A percentile compares a stretch with the other conserved stretches of the same genome.
Conservation (phyloP, 805 yeast genomes). For the Cyberlindnera petersonii region DNA sequence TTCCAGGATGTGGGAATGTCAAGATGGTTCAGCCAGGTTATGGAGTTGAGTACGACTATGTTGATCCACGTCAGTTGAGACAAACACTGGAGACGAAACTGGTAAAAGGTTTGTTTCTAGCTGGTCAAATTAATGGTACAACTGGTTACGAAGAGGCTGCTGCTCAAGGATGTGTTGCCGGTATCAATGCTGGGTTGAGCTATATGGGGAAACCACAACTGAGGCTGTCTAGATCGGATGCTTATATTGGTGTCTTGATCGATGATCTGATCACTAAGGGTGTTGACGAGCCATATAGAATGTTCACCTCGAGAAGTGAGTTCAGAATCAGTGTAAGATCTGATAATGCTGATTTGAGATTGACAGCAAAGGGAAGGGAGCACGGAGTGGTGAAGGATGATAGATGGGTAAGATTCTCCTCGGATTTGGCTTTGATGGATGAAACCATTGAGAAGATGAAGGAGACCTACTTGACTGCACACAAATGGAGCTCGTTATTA, state of each 20-base stretch:
- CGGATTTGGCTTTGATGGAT: constrained; percentile 44
- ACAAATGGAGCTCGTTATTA: constrained; percentile 57
- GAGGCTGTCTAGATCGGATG: constrained; percentile 68
- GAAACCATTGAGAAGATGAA: constrained; percentile 44
- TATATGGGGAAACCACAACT: constrained; percentile 40
- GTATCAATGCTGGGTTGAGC: constrained; percentile 85
- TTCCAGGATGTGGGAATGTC: constrained; percentile 86
- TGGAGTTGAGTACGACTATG: constrained; percentile 97
- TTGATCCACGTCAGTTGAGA: constrained; percentile 85
- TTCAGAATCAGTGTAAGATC: constrained; percentile 86
- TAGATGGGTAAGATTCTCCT: constrained; percentile 47
- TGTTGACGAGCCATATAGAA: constrained; percentile 93
- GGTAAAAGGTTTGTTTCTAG: constrained; percentile 74
- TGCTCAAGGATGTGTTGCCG: constrained; percentile 93
- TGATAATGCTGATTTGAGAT: constrained; percentile 87
- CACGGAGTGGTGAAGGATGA: constrained; percentile 62
- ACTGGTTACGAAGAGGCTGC: constrained; percentile 99
- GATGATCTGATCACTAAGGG: constrained; percentile 96
- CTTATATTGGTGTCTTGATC: constrained; percentile 86
- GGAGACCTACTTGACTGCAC: constrained; percentile 44
- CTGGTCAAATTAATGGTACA: constrained; percentile 98
- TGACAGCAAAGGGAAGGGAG: constrained; percentile 64
- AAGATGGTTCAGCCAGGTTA: constrained; percentile 93
- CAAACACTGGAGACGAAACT: constrained; percentile 77
- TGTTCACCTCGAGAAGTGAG: constrained; percentile 96